Evolutionary conservation across 2,329 filamentous ascomycete genomes (phyloP).

Genomic region (Calonectria crousiana): DNA sequence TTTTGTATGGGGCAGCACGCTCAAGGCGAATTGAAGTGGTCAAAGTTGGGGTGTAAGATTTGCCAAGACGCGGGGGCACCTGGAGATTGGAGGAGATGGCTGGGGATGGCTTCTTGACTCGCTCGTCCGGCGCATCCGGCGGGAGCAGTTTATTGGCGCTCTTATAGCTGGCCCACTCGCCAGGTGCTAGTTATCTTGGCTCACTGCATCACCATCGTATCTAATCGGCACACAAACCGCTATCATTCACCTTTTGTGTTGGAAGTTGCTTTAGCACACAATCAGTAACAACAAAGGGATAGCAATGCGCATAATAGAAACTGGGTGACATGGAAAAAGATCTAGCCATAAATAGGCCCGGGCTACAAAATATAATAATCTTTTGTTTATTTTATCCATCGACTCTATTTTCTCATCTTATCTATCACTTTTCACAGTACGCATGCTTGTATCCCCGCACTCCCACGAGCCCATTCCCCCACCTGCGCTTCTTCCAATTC

Average conservation of each 20-base stretch:
- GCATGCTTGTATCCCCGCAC: not conserved
- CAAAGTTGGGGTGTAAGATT: not conserved
- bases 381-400: not conserved
- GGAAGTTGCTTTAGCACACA: not conserved
- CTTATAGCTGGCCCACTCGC: not conserved
- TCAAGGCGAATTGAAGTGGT: not conserved
- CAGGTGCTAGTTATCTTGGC: not conserved
- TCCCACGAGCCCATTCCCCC: not conserved
- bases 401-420: not conserved
- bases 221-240: not conserved
- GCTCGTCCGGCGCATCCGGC: not conserved
- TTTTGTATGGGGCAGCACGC: not conserved
- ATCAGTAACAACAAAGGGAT: not conserved
- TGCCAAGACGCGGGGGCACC: not conserved
- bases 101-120: not conserved
- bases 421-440: not conserved
- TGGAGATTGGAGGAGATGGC: not conserved
- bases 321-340: not conserved
- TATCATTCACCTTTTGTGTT: not conserved
- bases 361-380: not conserved
- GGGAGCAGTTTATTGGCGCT: not conserved
- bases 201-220: not conserved
- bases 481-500: not conserved
- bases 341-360: not conserved
- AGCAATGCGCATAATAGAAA: not conserved